Percentiles rank a stretch among this genome's conserved stretches.
These are phyloP conservation scores for Skeletonema marinoi DNA, from an alignment of 108 stramenopile species.

Conservation along the genomic window DNA sequence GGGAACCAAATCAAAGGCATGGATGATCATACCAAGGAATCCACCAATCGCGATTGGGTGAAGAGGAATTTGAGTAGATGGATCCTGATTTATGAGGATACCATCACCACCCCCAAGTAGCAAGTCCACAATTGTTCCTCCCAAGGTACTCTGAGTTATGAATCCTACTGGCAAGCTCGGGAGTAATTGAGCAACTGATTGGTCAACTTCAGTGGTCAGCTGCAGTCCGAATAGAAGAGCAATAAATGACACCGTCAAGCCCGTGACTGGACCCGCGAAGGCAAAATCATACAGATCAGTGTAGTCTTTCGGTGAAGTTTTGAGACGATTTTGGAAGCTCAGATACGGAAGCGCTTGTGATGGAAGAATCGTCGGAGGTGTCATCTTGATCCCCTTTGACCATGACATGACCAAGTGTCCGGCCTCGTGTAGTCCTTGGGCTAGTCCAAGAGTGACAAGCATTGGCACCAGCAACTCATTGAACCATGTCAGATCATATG, in stretches of 20 bases:
- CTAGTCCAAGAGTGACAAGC: constrained; percentile 43
- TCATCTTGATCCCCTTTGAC: constrained; percentile 42
- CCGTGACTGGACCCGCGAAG: constrained; percentile 66
- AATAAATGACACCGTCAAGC: constrained; percentile 54
- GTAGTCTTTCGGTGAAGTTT: constrained; percentile 61
- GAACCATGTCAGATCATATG: constrained; percentile 55
- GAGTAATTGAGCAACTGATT: constrained; percentile 39
- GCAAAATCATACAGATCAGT: constrained; percentile 77
- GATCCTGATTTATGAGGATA: constrained; percentile 58
- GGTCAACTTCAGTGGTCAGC: constrained; percentile 54
- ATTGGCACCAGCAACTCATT: constrained; percentile 57
- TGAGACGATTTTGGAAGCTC: constrained; percentile 61
- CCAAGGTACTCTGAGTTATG: constrained; percentile 64
- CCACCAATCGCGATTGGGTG: constrained; percentile 86
- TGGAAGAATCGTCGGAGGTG: constrained; percentile 54
- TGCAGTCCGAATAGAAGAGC: constrained; percentile 63
- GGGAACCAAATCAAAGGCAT: constrained; percentile 75
- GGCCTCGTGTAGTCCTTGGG: constrained; percentile 59
- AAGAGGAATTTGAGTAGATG: constrained; percentile 55
- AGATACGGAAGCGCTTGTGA: constrained; percentile 51
- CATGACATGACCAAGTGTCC: constrained; percentile 58
- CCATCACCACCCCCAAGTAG: constrained; percentile 53
- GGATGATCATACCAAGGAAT: constrained; percentile 67
- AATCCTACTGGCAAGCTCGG: constrained; percentile 68
- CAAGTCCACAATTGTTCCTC: constrained; percentile 63